phyloP scores from a whole-genome alignment of 2,329 filamentous ascomycete species.

The Aureobasidium subglaciale region DNA sequence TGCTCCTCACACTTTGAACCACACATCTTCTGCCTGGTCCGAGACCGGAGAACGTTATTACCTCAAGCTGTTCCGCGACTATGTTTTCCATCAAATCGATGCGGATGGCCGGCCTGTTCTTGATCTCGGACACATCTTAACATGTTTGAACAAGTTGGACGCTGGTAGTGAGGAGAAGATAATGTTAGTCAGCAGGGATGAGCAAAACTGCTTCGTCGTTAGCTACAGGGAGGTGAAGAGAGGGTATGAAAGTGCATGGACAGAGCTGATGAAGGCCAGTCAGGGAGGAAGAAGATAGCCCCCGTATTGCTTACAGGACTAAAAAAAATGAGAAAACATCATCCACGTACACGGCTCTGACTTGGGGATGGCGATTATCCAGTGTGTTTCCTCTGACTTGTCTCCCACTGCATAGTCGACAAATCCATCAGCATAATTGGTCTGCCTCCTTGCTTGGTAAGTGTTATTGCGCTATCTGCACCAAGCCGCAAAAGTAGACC shows the following conservation, averaged over 20 bases:
- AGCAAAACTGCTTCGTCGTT: slow-evolving; percentile 80
- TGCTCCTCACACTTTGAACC: slow-evolving; percentile 24
- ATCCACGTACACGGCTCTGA: neutral
- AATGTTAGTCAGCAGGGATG: slow-evolving; percentile 78
- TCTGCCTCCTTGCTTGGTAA: no score
- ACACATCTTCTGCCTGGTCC: slow-evolving; percentile 55
- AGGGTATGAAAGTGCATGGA: slow-evolving; percentile 54
- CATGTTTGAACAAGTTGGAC: slow-evolving; percentile 85
- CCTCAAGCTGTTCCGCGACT: slow-evolving; percentile 91
- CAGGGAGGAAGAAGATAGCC: slow-evolving; percentile 16
- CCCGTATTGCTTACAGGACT: neutral
- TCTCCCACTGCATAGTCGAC: no score
- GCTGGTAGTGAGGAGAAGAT: slow-evolving; percentile 82
- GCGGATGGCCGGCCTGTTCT: slow-evolving; percentile 73
- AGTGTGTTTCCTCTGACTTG: no score
- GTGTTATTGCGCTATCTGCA: no score
- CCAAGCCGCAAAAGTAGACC: no score
- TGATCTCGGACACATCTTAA: slow-evolving; percentile 80
- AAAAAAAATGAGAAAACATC: slow-evolving; percentile 10
- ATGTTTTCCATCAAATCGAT: slow-evolving; percentile 94
- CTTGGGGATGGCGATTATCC: no score
- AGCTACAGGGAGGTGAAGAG: slow-evolving; percentile 83
- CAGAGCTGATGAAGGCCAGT: slow-evolving; percentile 45
- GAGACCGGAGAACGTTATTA: slow-evolving; percentile 90
- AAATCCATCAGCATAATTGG: no score